These are phyloP conservation scores for Aureobasidium sp. DNA, from an alignment of 2,329 filamentous ascomycete genomes.

Conservation along the genomic window DNA sequence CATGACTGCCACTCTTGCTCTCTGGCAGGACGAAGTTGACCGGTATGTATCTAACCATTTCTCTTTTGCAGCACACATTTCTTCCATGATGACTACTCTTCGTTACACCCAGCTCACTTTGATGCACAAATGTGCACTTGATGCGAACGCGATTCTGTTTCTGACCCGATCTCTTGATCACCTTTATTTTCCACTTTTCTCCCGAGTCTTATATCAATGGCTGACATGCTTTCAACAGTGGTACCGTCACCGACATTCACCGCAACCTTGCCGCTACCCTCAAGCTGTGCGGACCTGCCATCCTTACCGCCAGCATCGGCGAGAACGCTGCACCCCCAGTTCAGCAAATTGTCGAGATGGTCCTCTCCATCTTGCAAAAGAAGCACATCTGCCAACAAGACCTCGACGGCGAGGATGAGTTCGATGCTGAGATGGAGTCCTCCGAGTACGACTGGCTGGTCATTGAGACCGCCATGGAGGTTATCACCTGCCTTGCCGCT, in stretches of 20 bases:
- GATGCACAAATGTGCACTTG: conserved; percentile 75
- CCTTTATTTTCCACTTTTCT: not conserved
- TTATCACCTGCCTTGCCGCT: conserved; percentile 74
- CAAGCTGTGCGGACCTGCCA: conserved; percentile 81
- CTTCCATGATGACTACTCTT: conserved; percentile 72
- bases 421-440: conserved; percentile 62
- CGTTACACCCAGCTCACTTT: conserved; percentile 99
- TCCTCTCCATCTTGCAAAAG: conserved; percentile 77
- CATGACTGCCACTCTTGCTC: conserved; percentile 71
- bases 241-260: conserved; percentile 90
- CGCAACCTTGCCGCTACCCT: conserved; percentile 84
- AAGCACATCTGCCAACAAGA: conserved; percentile 91
- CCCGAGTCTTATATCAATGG: conserved; percentile 24
- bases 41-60: conserved; percentile 58
- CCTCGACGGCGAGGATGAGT: conserved; percentile 71
- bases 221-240: conserved; percentile 44
- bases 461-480: conserved; percentile 88
- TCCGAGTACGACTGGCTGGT: conserved; percentile 98
- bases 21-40: conserved; percentile 88
- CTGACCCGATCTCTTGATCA: conserved; percentile 12
- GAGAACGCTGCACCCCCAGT: conserved; percentile 37
- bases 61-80: conserved; percentile 16
- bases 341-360: conserved; percentile 62
- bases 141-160: conserved; percentile 69
- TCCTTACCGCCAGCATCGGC: conserved; percentile 61